Evolutionary conservation across 2,329 filamentous ascomycete species (phyloP).

Genomic region (Colletotrichum paranaense): DNA sequence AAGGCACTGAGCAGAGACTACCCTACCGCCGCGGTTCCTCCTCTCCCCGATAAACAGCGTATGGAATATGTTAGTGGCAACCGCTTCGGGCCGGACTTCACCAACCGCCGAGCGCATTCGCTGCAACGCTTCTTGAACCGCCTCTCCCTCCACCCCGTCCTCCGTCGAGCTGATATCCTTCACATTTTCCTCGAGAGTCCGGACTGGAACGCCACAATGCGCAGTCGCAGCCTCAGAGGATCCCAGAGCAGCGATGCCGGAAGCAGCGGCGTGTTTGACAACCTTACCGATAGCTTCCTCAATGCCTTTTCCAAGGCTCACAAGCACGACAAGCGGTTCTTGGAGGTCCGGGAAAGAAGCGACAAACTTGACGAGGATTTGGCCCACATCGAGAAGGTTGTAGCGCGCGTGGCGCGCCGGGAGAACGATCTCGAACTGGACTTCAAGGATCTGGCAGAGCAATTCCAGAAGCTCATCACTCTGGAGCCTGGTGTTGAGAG

Average conservation of each 20-base stretch:
- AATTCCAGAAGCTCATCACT: constrained; percentile 92
- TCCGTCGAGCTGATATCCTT: constrained; percentile 84
- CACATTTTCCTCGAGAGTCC: constrained; percentile 91
- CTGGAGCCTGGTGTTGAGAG: constrained; percentile 89
- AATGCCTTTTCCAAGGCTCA: constrained; percentile 98
- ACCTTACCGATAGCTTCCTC: constrained; percentile 94
- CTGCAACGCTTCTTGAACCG: constrained; percentile 91
- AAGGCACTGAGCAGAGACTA: constrained; percentile 90
- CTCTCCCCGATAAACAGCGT: constrained; percentile 97
- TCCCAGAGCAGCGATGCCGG: constrained; percentile 61
- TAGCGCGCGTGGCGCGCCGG: constrained; percentile 87
- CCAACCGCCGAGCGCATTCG: constrained; percentile 86
- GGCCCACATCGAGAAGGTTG: constrained; percentile 93
- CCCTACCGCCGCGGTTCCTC: constrained; percentile 91
- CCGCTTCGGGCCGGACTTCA: constrained; percentile 94
- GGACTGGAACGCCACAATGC: constrained; percentile 98
- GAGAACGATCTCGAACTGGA: constrained; percentile 90
- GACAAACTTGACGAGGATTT: constrained; percentile 96
- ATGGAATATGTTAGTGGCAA: constrained; percentile 99
- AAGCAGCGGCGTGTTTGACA: constrained; percentile 85
- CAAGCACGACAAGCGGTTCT: constrained; percentile 93
- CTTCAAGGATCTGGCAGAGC: constrained; percentile 88
- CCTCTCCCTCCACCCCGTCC: constrained; percentile 86
- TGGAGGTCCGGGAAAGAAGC: constrained; percentile 91
- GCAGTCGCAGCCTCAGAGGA: constrained; percentile 75